Evolutionary conservation across 2,329 filamentous ascomycete species (phyloP), one percentile per base, ranked within the genome.

Genomic region (Hymenoscyphus fraxineus): DNA sequence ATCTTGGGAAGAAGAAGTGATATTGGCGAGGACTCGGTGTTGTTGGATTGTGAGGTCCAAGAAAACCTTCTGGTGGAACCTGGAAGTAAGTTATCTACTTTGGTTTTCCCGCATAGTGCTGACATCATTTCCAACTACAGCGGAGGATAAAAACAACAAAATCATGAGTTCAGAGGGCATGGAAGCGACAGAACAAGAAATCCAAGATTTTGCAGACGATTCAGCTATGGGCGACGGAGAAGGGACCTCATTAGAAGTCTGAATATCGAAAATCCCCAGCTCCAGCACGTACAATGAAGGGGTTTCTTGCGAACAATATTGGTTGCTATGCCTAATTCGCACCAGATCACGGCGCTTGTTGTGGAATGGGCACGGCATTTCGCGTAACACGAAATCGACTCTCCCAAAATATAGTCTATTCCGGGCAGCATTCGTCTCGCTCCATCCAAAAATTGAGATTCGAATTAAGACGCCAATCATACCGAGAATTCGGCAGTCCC

Each of bases 41-140:
- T 98, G 70, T 93, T 89, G 61, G 91, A 97, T 66, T 97, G 93
- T 72, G 93, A 98, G 78, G 89, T 98, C 5, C 93, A 97, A 76
- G 92, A 97, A 76, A 94, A 94, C 74, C 82, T 94, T 9, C 83
- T 97, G 1, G 88, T 93, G 57, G 93, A 96, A 73, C 85, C 91
- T n/a, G 90, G 78, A 75, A 88, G 86, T 88, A 79, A 81, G 85
- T 83, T 59, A 60, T 55, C n/a, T 56, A 59, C 39, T 35, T 16
- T 19, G 22, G 13, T 58, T 27, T 13, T 65, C 60, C 54, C 63
- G 56, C 64, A 55, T 31, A 22, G 64, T 60, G 47, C 72, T 67
- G 54, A 59, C 67, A 27, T 63, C 12, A 38, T 62, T 60, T 3
- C 39, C 22, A 44, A 51, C 62, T 67, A 65, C 71, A 88, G 86